phyloP scores from a whole-genome alignment of 768 basidiomycete species.

The Tremella yokohamensis region DNA sequence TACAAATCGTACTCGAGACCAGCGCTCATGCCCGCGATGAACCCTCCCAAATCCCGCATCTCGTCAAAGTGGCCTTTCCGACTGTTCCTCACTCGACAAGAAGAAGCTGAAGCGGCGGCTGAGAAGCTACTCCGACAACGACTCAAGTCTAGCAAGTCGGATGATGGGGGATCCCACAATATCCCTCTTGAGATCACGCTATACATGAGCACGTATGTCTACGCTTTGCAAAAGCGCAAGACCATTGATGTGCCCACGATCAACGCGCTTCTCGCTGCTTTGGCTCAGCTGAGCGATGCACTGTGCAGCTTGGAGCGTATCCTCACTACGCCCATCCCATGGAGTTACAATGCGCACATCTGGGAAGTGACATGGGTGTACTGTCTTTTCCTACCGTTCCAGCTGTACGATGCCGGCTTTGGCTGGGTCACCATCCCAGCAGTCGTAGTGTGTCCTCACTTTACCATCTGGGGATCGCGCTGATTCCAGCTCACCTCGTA shows the following conservation, averaged over 20 bases:
- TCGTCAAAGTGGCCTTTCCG: conserved; percentile 31
- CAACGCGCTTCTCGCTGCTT: conserved; percentile 35
- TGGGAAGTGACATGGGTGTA: conserved; percentile 48
- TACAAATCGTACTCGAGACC: background rate
- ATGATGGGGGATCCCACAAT: conserved; percentile 36
- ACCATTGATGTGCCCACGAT: conserved; percentile 43
- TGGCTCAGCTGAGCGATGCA: conserved; percentile 37
- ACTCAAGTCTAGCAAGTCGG: background rate
- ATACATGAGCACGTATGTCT: conserved; percentile 44
- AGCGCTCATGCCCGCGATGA: conserved; percentile 18
- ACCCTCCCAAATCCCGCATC: conserved; percentile 36
- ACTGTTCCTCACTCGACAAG: conserved; percentile 18
- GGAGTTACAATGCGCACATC: conserved; percentile 46
- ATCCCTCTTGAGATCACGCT: conserved; percentile 45
- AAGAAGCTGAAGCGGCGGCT: conserved; percentile 22
- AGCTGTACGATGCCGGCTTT: conserved; percentile 42
- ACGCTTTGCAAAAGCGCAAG: conserved; percentile 38
- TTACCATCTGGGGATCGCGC: background rate
- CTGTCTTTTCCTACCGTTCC: conserved; percentile 45
- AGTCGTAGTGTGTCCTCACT: conserved; percentile 29
- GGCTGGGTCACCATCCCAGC: conserved; percentile 48
- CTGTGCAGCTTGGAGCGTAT: conserved; percentile 44
- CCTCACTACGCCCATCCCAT: conserved; percentile 48
- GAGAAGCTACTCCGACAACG: conserved; percentile 13
- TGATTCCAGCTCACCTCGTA: conserved; percentile 38